Base-by-base conservation (phyloP, 352 stramenopile species). In the Phytophthora parvispora region DNA sequence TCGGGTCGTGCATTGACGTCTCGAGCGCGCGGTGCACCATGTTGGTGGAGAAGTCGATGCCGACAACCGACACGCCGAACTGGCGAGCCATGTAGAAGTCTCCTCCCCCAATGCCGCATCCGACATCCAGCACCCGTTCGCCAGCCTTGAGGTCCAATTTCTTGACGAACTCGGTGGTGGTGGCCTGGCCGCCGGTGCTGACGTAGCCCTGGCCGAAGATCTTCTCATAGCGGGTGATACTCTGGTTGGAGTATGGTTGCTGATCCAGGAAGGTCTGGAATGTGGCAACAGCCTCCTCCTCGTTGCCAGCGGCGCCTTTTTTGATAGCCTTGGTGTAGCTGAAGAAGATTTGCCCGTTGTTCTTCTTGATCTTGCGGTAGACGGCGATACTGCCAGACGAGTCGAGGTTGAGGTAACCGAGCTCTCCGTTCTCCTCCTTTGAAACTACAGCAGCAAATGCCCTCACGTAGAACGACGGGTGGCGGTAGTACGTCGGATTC, bases 31-130 rank as follows among this genome's bases (percentile, higher is more conserved):
- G 83, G 54, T 92, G 81, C 24, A 92, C 79, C 84, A 92, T 92
- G 65, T 92, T 92, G 15, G 83, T 91, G 20, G 84, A 92, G 15
- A 92, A 67, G 64, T 92, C 84, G 56, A 92, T 92, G 20, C 83
- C 84, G 13, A 92, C 77, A 7, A 92, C 84, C 1, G 91, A 87
- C 27, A 91, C 81, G 24, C 86, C 90, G 28, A 98, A 92, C 55
- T 96, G 86, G 47, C 97, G 96, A 16, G 92, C 92, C 69, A 98
- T 91, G 72, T 97, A 98, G 58, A 96, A 90, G 31, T 91, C 87
- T 2, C 92, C 95, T 20, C 92, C 92, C 18, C 92, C 92, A 47
- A 98, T 97, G 25, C 92, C 92, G 61, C 92, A 98, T 28, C 92
- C 92, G 9, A 98, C 92, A 60, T 98, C 92, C 10, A 98, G 69